Conservation (phyloP, 495 filamentous ascomycete genomes). For the Daldinia vernicosa region DNA sequence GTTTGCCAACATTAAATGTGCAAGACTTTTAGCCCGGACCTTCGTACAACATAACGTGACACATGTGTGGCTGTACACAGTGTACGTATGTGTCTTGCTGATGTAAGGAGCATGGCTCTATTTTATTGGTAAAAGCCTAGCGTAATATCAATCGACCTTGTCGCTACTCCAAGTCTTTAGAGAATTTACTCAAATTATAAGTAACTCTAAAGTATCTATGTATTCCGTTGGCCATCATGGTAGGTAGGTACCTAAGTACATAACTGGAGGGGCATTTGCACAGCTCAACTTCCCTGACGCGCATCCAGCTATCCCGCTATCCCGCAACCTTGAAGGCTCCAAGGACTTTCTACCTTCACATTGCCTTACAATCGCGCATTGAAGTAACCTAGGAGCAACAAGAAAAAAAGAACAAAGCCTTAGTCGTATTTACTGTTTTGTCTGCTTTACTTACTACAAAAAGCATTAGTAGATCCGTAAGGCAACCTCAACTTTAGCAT, state of each 20-base stretch:
- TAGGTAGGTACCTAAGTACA: background rate
- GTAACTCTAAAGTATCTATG: background rate
- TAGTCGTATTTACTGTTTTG: background rate
- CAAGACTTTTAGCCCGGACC: too few species aligned
- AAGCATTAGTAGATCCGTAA: background rate
- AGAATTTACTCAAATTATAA: background rate
- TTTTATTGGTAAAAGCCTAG: background rate
- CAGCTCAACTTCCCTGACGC: conserved; percentile 14
- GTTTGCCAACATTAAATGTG: too few species aligned
- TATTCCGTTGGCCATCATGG: background rate
- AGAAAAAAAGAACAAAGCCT: background rate
- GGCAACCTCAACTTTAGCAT: background rate
- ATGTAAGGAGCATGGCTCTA: background rate
- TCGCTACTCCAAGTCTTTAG: background rate
- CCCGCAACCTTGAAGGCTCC: conserved; percentile 21
- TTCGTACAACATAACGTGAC: background rate
- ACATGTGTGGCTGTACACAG: background rate
- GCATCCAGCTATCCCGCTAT: background rate
- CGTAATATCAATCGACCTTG: background rate
- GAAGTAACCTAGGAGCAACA: background rate
- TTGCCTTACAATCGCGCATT: conserved; percentile 13
- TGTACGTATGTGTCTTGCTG: too few species aligned
- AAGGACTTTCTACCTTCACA: background rate
- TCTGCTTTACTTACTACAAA: background rate
- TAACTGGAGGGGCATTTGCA: conserved; percentile 15